Evolutionary conservation across 1,284 basidiomycete species (phyloP).

Genomic region (Sporisorium iseilematis-ciliati): DNA sequence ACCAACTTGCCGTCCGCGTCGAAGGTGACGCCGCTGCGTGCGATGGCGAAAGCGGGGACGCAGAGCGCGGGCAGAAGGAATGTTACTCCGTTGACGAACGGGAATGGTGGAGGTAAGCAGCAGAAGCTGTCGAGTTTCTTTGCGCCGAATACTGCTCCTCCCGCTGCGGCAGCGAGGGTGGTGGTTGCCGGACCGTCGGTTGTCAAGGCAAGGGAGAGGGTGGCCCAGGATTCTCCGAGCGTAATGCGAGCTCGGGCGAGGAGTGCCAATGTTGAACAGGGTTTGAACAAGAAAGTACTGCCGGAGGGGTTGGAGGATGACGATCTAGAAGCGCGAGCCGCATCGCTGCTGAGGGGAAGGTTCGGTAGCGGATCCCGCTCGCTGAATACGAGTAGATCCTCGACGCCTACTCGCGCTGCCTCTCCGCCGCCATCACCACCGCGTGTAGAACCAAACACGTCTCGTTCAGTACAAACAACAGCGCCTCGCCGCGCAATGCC

Average conservation of each 20-base stretch:
- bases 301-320: constrained; percentile 22
- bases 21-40: constrained; percentile 2
- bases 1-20: constrained; percentile 25
- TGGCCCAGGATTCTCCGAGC: constrained; percentile 19
- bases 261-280: background rate
- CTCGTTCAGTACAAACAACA: background rate
- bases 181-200: background rate
- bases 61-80: constrained; percentile 3
- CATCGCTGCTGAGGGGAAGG: constrained; percentile 27
- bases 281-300: background rate
- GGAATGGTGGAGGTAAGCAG: constrained; percentile 15
- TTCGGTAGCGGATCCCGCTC: constrained; percentile 46
- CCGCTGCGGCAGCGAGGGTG: background rate
- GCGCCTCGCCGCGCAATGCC: background rate
- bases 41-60: background rate
- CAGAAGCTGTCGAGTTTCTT: constrained; percentile 43
- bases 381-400: constrained; percentile 13
- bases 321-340: constrained; percentile 35
- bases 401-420: constrained; percentile 10
- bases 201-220: background rate
- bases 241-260: constrained; percentile 6
- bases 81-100: constrained; percentile 4
- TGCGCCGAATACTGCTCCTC: constrained; percentile 30
- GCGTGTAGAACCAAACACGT: background rate
- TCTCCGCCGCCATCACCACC: constrained; percentile 3